Evolutionary conservation across 345 rosid species (phyloP), one percentile per base, ranked within the genome.

Genomic region (Pugionium dolabratum): DNA sequence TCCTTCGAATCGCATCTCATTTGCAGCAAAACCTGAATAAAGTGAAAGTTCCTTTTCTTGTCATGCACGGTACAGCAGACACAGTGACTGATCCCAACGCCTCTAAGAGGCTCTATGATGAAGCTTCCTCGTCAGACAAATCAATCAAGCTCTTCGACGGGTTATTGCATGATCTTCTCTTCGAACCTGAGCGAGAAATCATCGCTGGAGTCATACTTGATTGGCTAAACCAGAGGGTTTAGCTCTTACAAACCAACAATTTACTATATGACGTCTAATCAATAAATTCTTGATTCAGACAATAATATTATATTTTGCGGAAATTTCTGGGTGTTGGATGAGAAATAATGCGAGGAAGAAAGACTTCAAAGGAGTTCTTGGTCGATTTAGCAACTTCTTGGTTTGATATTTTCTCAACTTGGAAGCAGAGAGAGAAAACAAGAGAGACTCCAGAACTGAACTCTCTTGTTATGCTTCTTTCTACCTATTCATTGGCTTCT

Each of bases 31-130:
- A 88, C 54, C 70, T 85, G n/a, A 66, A 72, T 47, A 86, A 75
- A 60, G 67, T 94, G 69, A 81, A 75, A 4, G 81, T 88, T 8
- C 93, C 96, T 2, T 90, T 90, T 74, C 76, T 94, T 31, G 86
- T 94, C 6, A 90, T 94, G 71, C 99, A 94, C 42, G 99, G 99
- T 30, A 84, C 87, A 11, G 80, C 81, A 1, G 99, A 94, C 47
- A 82, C 83, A 0, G 85, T 90, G 48, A 94, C 96, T 7, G 96
- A 94, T 64, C 99, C 99, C 0, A 72, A 67, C 51, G 93, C 95
- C 53, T 81, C 95, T 4, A 57, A 76, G 49, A 86, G 81, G 70
- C 63, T 94, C 33, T 84, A 84, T 67, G 73, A 75, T 1, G 89
- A 85, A 68, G 97, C 97, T n/a, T 75, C 87, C 8, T 86, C 97